phyloP scores from a whole-genome alignment of 176 grass and related monocot genomes.

The Metroxylon sagu region DNA sequence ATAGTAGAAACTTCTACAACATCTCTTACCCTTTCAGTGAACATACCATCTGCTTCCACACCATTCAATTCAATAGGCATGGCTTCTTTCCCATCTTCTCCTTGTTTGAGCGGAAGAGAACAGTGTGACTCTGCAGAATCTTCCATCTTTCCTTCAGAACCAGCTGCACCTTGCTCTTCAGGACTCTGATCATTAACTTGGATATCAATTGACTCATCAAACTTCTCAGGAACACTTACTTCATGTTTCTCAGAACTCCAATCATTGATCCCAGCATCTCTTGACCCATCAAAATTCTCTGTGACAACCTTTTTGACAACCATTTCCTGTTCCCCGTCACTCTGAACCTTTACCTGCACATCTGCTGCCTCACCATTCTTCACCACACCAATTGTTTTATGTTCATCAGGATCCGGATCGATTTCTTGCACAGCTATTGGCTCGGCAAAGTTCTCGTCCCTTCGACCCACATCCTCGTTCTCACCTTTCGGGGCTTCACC shows the following conservation, averaged over 20 bases:
- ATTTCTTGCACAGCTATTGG: too few species aligned
- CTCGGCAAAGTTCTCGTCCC: too few species aligned
- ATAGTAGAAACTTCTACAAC: neutral
- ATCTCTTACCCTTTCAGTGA: neutral
- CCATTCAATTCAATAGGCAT: neutral
- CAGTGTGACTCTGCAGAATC: neutral
- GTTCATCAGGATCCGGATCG: too few species aligned
- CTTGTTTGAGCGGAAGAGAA: neutral
- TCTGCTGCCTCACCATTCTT: neutral
- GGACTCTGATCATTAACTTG: neutral
- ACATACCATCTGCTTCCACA: neutral
- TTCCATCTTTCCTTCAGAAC: neutral
- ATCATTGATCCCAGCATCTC: neutral
- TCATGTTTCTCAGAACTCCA: neutral
- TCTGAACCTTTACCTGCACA: neutral
- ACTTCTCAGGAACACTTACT: neutral
- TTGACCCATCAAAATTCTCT: constrained; percentile 3
- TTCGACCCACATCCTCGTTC: too few species aligned
- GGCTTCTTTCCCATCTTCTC: neutral
- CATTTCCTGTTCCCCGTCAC: neutral
- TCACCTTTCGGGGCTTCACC: too few species aligned
- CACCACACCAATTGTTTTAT: too few species aligned
- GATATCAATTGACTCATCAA: neutral
- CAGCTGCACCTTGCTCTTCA: neutral
- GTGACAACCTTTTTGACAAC: neutral